Percentiles rank a stretch among this genome's conserved stretches.
These are phyloP conservation scores for Maudiozyma turicensis DNA, from an alignment of 805 yeast species.

Conservation along the genomic window DNA sequence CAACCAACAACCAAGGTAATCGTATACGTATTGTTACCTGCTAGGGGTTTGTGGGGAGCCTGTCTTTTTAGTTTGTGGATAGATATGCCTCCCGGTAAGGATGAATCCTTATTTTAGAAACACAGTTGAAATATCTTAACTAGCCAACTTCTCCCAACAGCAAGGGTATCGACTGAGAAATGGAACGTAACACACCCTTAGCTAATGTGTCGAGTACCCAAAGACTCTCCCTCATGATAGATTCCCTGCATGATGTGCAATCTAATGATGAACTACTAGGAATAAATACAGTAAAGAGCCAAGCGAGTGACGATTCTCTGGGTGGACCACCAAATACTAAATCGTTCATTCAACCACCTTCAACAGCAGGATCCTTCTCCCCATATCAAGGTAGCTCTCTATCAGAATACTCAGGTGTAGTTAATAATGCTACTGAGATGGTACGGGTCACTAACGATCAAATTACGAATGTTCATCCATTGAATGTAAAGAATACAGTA, in stretches of 20 bases:
- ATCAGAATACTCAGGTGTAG: conserved; percentile 25
- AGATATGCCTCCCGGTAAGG: too few species aligned
- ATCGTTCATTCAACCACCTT: conserved; percentile 1
- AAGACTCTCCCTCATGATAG: conserved; percentile 24
- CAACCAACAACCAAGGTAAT: not conserved
- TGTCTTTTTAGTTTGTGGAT: not conserved
- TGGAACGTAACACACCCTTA: conserved; percentile 7
- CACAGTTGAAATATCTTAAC: too few species aligned
- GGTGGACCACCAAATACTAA: not conserved
- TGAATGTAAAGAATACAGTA: not conserved
- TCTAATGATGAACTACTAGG: not conserved
- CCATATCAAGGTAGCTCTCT: conserved; percentile 13
- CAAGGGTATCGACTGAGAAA: not conserved
- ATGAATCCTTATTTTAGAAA: too few species aligned
- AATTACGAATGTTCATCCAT: not conserved
- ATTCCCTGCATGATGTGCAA: conserved; percentile 9
- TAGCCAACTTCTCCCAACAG: not conserved
- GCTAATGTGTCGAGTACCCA: conserved; percentile 12
- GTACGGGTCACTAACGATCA: not conserved
- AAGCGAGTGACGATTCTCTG: not conserved
- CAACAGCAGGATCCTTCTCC: not conserved
- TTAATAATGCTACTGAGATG: conserved; percentile 23
- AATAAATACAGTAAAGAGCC: not conserved
- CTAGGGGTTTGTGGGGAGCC: not conserved
- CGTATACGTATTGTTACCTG: not conserved